A percentile compares a stretch with the other conserved stretches of the same genome.
phyloP scores from a whole-genome alignment of 345 rosid species.

The Isatis tinctoria region DNA sequence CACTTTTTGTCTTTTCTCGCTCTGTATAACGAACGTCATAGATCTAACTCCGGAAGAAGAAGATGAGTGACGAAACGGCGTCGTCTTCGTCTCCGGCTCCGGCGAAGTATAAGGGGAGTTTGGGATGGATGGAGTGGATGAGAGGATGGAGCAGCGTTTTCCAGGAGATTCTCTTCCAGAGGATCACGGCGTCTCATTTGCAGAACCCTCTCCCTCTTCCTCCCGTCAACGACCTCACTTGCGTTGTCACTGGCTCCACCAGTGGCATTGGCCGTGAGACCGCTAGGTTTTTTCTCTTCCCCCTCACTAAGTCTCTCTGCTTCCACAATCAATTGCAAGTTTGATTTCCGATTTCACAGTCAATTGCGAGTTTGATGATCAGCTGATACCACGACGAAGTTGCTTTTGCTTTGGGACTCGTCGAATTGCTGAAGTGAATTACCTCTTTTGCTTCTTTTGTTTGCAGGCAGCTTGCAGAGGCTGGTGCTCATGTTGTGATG shows the following conservation, averaged over 20 bases:
- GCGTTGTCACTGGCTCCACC: conserved; percentile 93
- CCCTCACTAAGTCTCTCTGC: background rate
- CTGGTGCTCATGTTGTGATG: conserved; percentile 97
- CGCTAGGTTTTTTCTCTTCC: conserved; percentile 45
- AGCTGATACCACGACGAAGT: background rate
- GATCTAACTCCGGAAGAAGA: conserved; percentile 25
- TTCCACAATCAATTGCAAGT: background rate
- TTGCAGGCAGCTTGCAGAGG: conserved; percentile 83
- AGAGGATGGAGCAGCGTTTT: conserved; percentile 76
- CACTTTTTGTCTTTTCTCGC: conserved; percentile 14
- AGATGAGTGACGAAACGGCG: conserved; percentile 23
- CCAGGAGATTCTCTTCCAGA: conserved; percentile 78
- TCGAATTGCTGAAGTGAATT: background rate
- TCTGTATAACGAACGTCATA: background rate
- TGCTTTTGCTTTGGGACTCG: conserved; percentile 1
- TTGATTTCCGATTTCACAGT: background rate
- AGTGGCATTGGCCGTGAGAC: conserved; percentile 95
- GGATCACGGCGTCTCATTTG: conserved; percentile 79
- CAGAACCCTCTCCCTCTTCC: conserved; percentile 79
- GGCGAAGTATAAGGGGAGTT: conserved; percentile 48
- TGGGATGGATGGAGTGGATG: conserved; percentile 97
- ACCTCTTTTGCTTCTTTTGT: conserved; percentile 4
- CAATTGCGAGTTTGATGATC: background rate
- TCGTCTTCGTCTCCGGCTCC: background rate
- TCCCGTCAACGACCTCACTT: conserved; percentile 67